A percentile compares a stretch with the other conserved stretches of the same genome.
phyloP scores from a whole-genome alignment of 1,284 basidiomycete genomes.

The Microbotryum silenes-acaulis region DNA sequence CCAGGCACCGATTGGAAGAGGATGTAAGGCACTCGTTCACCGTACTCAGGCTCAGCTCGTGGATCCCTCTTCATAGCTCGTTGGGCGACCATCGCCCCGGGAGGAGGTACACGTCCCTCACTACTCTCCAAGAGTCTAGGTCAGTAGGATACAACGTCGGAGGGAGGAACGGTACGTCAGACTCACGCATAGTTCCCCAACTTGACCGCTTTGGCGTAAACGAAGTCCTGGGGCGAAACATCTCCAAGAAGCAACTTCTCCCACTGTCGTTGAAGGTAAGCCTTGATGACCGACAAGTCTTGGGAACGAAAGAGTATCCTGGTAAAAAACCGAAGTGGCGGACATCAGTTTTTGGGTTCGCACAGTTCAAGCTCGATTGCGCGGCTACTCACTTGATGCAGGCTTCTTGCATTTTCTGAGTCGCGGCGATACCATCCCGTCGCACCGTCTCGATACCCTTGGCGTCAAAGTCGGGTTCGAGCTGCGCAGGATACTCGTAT shows the following conservation, averaged over 20 bases:
- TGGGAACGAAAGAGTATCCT: conserved; percentile 83
- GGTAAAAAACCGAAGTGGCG: background rate
- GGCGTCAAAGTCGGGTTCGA: conserved; percentile 77
- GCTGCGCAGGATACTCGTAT: conserved; percentile 74
- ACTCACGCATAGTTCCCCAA: conserved; percentile 80
- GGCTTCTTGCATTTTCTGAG: conserved; percentile 79
- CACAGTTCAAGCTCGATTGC: too few relatives aligned
- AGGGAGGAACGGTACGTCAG: background rate
- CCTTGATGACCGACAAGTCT: conserved; percentile 80
- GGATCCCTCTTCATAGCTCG: conserved; percentile 66
- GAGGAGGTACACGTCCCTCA: conserved; percentile 75
- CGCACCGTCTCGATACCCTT: conserved; percentile 97
- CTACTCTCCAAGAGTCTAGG: conserved; percentile 40
- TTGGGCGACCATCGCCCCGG: conserved; percentile 80
- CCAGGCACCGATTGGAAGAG: conserved; percentile 64
- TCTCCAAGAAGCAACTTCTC: conserved; percentile 70
- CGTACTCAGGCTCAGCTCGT: conserved; percentile 78
- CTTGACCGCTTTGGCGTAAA: conserved; percentile 87
- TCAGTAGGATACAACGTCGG: background rate
- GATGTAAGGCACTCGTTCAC: conserved; percentile 87
- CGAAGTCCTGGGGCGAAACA: conserved; percentile 79
- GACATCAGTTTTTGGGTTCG: too few relatives aligned
- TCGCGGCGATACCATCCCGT: conserved; percentile 78
- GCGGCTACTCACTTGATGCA: conserved; percentile 61
- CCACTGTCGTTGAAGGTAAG: conserved; percentile 81